Evolutionary conservation across 2,329 filamentous ascomycete species (phyloP).

Genomic region (Colletotrichum echinochloae): DNA sequence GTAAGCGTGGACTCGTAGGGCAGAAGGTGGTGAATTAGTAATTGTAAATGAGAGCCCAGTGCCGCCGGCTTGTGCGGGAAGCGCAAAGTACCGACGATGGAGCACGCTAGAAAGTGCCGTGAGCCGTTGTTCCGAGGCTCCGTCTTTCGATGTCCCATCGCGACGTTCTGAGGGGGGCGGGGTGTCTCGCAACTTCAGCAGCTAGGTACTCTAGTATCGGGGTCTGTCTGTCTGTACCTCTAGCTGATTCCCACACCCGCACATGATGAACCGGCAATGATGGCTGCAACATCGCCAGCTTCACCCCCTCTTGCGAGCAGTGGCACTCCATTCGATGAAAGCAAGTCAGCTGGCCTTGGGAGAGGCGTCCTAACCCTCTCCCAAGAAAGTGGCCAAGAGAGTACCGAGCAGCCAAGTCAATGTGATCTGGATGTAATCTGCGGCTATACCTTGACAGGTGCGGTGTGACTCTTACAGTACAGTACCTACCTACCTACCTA

Average conservation of each 20-base stretch:
- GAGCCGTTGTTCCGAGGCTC: slow-evolving; percentile 17
- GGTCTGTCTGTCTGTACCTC: neutral
- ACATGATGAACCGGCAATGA: neutral
- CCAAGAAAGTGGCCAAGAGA: neutral
- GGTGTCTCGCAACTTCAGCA: neutral
- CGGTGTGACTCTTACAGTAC: neutral
- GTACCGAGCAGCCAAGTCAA: neutral
- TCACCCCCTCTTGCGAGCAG: neutral
- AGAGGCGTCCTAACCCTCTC: neutral
- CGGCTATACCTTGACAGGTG: neutral
- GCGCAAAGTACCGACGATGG: slow-evolving; percentile 19
- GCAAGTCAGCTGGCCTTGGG: neutral
- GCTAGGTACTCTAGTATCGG: neutral
- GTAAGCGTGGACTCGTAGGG: neutral
- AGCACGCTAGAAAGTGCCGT: neutral
- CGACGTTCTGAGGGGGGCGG: neutral
- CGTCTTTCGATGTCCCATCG: neutral
- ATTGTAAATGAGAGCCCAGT: neutral
- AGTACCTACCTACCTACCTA: no score
- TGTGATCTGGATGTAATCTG: neutral
- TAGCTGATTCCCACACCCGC: neutral
- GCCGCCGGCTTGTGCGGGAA: slow-evolving; percentile 21
- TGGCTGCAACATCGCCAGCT: neutral
- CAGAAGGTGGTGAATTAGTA: slow-evolving; percentile 8
- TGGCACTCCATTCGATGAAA: neutral